phyloP scores from a whole-genome alignment of 768 basidiomycete species.

The Lactarius psammicola region DNA sequence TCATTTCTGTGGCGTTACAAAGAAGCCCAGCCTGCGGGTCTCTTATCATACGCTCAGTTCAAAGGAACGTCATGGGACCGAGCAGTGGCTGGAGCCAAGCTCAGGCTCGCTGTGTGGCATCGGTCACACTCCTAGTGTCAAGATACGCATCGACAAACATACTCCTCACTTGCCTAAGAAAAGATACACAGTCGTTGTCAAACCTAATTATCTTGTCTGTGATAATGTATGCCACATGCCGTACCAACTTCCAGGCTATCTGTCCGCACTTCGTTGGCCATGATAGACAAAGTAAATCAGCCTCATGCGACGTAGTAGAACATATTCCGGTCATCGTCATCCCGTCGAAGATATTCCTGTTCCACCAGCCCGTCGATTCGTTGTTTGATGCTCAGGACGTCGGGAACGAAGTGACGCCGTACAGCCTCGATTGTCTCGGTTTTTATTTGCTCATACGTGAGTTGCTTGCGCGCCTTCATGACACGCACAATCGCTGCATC shows the following conservation, averaged over 20 bases:
- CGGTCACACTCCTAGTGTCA: not conserved
- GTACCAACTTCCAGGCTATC: not conserved
- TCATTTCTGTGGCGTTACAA: conserved; percentile 1
- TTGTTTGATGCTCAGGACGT: conserved; percentile 81
- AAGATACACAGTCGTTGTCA: not conserved
- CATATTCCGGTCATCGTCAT: conserved; percentile 64
- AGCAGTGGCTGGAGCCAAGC: not conserved
- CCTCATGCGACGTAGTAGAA: conserved; percentile 76
- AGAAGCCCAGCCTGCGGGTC: not conserved
- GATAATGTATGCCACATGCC: not conserved
- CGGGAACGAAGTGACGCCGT: conserved; percentile 82
- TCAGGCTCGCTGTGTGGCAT: not conserved
- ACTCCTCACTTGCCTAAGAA: not conserved
- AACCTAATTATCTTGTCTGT: not conserved
- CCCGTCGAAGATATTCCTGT: conserved; percentile 79
- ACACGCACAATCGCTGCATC: conserved; percentile 96
- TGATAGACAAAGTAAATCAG: not conserved
- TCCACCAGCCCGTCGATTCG: conserved; percentile 82
- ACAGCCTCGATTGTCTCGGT: conserved; percentile 84
- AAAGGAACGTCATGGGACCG: not conserved
- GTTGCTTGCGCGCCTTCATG: conserved; percentile 91
- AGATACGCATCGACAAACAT: not conserved
- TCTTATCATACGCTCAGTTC: not conserved
- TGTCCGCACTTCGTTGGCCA: not conserved
- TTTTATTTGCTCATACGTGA: conserved; percentile 76